Evolutionary conservation across 306 rosid species (phyloP).

Genomic region (Clitoria ternatea): DNA sequence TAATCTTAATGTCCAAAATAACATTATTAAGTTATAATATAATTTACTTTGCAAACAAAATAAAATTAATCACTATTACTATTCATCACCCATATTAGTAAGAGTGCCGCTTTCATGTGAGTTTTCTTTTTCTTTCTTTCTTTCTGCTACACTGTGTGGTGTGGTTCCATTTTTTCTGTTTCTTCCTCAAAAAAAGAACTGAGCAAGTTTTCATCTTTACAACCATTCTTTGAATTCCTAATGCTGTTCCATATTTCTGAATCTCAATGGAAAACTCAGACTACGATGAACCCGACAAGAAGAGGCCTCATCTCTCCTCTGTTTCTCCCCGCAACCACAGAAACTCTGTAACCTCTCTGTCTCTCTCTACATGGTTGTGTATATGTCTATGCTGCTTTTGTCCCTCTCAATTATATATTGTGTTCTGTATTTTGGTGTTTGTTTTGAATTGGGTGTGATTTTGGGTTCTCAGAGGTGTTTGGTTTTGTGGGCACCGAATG

Average conservation of each 20-base stretch:
- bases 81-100: background rate
- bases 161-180: background rate
- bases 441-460: conserved; percentile 9
- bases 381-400: background rate
- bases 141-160: background rate
- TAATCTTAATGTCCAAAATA: too few species aligned
- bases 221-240: background rate
- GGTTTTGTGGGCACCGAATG: background rate
- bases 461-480: conserved; percentile 6
- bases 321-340: conserved; percentile 49
- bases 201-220: background rate
- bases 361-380: background rate
- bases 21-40: too few species aligned
- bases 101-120: background rate
- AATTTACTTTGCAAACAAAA: too few species aligned
- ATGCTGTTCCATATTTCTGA: conserved; percentile 16
- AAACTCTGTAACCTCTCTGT: conserved; percentile 45
- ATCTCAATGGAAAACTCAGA: conserved; percentile 60
- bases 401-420: background rate
- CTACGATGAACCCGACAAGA: conserved; percentile 66
- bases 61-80: too few species aligned
- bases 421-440: background rate
- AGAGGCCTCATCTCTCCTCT: conserved; percentile 70
- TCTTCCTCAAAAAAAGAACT: background rate
- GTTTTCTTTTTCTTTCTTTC: too few species aligned